Base-by-base conservation (phyloP, 169 alveolate genomes). In the Babesia ovis region DNA sequence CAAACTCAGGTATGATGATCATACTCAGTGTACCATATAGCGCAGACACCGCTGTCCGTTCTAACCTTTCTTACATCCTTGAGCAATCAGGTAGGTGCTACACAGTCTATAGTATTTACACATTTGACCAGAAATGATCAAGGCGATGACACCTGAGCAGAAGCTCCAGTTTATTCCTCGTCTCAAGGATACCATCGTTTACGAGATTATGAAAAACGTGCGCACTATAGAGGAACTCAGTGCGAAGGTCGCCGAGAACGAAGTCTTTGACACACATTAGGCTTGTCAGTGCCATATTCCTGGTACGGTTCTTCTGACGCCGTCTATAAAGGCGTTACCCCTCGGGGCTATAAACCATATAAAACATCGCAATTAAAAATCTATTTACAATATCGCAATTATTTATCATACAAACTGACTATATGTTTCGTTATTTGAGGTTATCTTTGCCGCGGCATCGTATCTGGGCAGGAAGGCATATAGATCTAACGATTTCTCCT, bases 141-240 rank as follows among this genome's bases (percentile, higher is more conserved):
- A 71, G 83, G 84, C 81, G 20, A 81, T 81, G 89, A 72, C 74
- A 2, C 89, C 84, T 12, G 89, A 71, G 72, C 80, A 81, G 54
- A 81, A 81, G 84, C 66, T 81, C 45, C 77, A 64, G 68, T 81
- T 45, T 58, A 81, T 81, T 32, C 89, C 89, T 9, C 77, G 66
- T 4, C 84, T 81, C 39, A 81, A 81, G 80, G 85, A 81, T 16
- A 64, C 84, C 27, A 81, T 81, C 4, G 72, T 72, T 4, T 72
- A 72, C 54, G 84, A 81, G 70, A 81, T 81, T 31, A 51, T 72
- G 27, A 81, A 62, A 48, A 70, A 73, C 50, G 75, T 43, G 45
- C 72, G 67, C 4, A 59, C 67, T 2, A 43, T 81, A 14, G 70
- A 81, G 39, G 35, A 32, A n/a, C 32, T 71, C 32, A 68, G 68